Conservation (phyloP, 345 rosid species). For the Brassica napus region DNA sequence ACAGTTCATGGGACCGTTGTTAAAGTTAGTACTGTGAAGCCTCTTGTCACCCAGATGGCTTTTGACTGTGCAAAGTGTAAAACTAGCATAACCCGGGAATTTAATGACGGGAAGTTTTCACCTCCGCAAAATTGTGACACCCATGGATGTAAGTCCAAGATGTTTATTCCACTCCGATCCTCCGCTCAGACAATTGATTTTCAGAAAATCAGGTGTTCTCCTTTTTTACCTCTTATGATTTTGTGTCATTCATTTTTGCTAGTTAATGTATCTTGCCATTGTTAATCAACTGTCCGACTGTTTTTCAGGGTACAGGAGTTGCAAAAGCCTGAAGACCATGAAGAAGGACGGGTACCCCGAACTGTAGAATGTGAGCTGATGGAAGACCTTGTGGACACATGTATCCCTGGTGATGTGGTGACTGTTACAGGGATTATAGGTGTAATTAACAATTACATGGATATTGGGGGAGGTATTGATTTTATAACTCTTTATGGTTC, state of each 20-base stretch:
- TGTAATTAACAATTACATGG: conserved; percentile 85
- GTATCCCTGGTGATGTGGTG: conserved; percentile 98
- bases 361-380: conserved; percentile 94
- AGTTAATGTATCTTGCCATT: conserved; percentile 6
- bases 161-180: conserved; percentile 71
- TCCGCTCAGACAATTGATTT: conserved; percentile 77
- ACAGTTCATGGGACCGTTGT: conserved; percentile 86
- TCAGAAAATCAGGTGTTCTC: conserved; percentile 83
- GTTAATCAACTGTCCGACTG: conserved; percentile 18
- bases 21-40: conserved; percentile 88
- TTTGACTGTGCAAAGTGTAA: conserved; percentile 81
- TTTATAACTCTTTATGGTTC: conserved; percentile 11
- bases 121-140: conserved; percentile 69
- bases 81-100: conserved; percentile 56
- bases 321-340: conserved; percentile 77
- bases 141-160: conserved; percentile 86
- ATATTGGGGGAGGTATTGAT: conserved; percentile 89
- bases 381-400: conserved; percentile 85
- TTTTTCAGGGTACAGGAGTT: conserved; percentile 74
- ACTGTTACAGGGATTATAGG: conserved; percentile 92
- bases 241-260: neutral
- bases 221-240: neutral
- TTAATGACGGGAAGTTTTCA: conserved; percentile 90
- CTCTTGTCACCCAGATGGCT: conserved; percentile 69
- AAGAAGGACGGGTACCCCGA: conserved; percentile 98